phyloP scores from a whole-genome alignment of 2,329 filamentous ascomycete species.

The Coniochaeta hoffmannii region DNA sequence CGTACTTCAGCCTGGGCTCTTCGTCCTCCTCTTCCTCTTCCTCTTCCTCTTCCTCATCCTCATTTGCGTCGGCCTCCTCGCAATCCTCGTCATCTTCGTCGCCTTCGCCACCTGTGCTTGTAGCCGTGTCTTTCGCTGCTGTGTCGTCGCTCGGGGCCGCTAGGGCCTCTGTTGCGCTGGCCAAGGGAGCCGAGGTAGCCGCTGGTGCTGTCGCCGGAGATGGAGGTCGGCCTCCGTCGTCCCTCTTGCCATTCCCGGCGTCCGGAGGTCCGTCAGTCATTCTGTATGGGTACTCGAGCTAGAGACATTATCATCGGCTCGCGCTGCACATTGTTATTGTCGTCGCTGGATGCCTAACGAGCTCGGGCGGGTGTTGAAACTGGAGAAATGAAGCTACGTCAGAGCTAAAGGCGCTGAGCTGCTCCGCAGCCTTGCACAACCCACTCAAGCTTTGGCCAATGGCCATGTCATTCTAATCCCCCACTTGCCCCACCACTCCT shows the following conservation, averaged over 20 bases:
- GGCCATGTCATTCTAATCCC: not conserved
- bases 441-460: constrained; percentile 13
- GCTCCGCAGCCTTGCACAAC: constrained; percentile 8
- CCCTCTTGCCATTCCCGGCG: not conserved
- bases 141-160: constrained; percentile 9
- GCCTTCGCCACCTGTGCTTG: not conserved
- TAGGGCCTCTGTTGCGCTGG: constrained; percentile 3
- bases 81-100: constrained; percentile 32
- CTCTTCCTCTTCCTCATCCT: constrained; percentile 56
- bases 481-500: not conserved
- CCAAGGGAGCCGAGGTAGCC: constrained; percentile 3
- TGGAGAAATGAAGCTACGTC: constrained; percentile 17
- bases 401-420: constrained; percentile 13
- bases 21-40: constrained; percentile 84
- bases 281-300: not conserved
- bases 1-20: constrained; percentile 90
- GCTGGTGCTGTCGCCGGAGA: not conserved
- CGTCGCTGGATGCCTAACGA: not conserved
- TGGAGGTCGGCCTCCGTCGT: constrained; percentile 6
- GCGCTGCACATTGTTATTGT: not conserved
- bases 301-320: constrained; percentile 3
- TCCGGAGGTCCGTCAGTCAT: constrained; percentile 3
- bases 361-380: not conserved
- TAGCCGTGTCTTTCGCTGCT: constrained; percentile 9
- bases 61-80: constrained; percentile 35